Evolutionary conservation across 2,329 filamentous ascomycete species (phyloP).

Genomic region (Xylariaceae sp.): DNA sequence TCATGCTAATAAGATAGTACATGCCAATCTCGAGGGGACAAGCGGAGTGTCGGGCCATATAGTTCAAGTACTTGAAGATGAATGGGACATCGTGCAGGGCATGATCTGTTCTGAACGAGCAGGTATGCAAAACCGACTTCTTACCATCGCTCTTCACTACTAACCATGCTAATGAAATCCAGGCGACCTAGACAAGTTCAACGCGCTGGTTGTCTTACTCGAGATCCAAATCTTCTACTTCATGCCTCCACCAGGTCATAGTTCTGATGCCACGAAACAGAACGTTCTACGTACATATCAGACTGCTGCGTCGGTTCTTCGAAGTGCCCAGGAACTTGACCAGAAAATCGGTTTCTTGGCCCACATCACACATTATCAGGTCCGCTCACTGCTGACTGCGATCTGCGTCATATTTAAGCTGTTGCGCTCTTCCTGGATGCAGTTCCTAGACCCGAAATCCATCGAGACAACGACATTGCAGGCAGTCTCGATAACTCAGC

Average conservation of each 20-base stretch:
- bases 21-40: constrained; percentile 42
- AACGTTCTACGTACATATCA: constrained; percentile 44
- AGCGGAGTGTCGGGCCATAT: constrained; percentile 43
- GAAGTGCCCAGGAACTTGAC: constrained; percentile 40
- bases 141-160: not conserved
- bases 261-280: constrained; percentile 37
- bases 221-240: constrained; percentile 52
- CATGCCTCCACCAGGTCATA: constrained; percentile 38
- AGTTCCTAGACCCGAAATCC: constrained; percentile 23
- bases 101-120: constrained; percentile 43
- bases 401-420: constrained; percentile 42
- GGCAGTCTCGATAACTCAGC: constrained; percentile 35
- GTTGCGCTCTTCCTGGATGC: constrained; percentile 41
- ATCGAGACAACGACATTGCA: constrained; percentile 23
- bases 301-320: constrained; percentile 44
- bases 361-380: constrained; percentile 47
- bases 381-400: constrained; percentile 43
- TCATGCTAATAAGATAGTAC: constrained; percentile 44
- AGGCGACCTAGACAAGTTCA: constrained; percentile 45
- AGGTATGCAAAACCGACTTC: constrained; percentile 32
- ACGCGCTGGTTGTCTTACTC: constrained; percentile 44
- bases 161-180: constrained; percentile 12
- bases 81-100: constrained; percentile 45
- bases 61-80: constrained; percentile 46
- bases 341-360: constrained; percentile 34